Evolutionary conservation across 306 rosid genomes (phyloP).

Genomic region (Malus fusca): DNA sequence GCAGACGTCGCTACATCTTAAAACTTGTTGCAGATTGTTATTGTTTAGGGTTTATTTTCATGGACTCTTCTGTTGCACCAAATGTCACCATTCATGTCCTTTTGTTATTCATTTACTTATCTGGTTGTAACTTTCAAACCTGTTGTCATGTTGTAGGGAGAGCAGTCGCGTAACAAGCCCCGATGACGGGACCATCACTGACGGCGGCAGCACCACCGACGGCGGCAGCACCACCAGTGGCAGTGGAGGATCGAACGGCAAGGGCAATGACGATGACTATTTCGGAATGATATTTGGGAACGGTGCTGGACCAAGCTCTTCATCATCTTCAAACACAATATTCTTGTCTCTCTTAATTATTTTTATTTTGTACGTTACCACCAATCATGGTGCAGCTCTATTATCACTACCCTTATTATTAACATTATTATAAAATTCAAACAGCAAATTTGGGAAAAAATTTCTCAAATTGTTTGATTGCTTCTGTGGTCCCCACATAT

Average conservation of each 20-base stretch:
- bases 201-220: constrained; percentile 40
- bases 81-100: not conserved
- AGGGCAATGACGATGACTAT: constrained; percentile 57
- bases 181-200: constrained; percentile 46
- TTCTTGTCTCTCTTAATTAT: constrained; percentile 46
- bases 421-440: constrained; percentile 25
- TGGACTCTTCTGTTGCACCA: not conserved
- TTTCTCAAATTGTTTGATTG: constrained; percentile 4
- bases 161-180: constrained; percentile 30
- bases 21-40: not conserved
- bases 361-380: constrained; percentile 40
- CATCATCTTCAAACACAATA: constrained; percentile 25
- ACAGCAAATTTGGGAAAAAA: not conserved
- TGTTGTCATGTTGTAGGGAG: constrained; percentile 45
- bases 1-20: not conserved
- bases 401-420: constrained; percentile 22
- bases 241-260: constrained; percentile 26
- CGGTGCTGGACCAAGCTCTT: constrained; percentile 24
- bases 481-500: constrained; percentile 1
- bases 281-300: constrained; percentile 78
- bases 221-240: constrained; percentile 46
- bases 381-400: constrained; percentile 31
- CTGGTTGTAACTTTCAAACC: constrained; percentile 7
- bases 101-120: not conserved
- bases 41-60: not conserved